Percentiles rank a stretch among this genome's conserved stretches.
Evolutionary conservation across 441 rosid genomes (phyloP).

Genomic region (Gossypium trilobum): DNA sequence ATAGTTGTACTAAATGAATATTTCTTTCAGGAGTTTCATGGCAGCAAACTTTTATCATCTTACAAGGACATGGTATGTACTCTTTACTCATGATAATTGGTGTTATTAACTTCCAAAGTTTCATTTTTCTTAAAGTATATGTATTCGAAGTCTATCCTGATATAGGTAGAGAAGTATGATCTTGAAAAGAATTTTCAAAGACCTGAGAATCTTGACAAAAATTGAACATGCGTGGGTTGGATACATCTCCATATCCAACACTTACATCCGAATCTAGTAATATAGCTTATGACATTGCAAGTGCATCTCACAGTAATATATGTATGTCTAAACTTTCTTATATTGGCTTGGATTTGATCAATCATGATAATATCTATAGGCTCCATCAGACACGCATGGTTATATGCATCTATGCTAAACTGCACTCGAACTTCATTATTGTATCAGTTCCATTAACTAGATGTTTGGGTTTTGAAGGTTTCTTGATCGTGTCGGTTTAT

Average conservation of each 20-base stretch:
- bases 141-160: not conserved
- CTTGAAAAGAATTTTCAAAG: not conserved
- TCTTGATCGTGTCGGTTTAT: not conserved
- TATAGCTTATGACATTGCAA: not conserved
- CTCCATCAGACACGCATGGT: not conserved
- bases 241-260: not conserved
- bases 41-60: conserved; percentile 44
- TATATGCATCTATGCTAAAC: not conserved
- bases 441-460: not conserved
- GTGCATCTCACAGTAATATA: not conserved
- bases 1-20: not conserved
- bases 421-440: not conserved
- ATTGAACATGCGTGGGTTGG: not conserved
- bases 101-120: not conserved
- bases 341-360: not conserved
- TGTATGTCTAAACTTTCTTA: not conserved
- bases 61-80: conserved; percentile 69
- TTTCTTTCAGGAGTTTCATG: conserved; percentile 43
- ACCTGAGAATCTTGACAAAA: not conserved
- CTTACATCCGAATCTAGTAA: not conserved
- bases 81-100: not conserved
- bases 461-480: not conserved
- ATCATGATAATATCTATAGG: not conserved
- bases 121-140: not conserved
- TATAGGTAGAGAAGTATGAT: not conserved